Conservation (phyloP, 2,329 filamentous ascomycete species). For the Fusarium sp. region DNA sequence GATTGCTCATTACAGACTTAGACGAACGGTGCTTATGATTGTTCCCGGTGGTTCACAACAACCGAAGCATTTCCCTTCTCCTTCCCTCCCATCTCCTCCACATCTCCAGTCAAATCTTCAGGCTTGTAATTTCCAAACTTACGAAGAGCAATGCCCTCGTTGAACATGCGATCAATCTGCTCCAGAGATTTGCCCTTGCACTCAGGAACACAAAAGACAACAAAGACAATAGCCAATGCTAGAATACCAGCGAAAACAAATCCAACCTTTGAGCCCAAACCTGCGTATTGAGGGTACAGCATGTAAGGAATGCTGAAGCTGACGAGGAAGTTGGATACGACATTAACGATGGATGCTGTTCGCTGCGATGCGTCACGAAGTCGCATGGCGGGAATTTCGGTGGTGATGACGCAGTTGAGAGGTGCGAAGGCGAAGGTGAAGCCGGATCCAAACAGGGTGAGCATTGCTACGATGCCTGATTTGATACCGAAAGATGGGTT, state of each 20-base stretch:
- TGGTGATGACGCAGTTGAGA: slow-evolving; percentile 32
- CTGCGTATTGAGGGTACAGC: slow-evolving; percentile 25
- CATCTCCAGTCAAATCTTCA: slow-evolving; percentile 1
- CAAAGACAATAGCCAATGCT: slow-evolving; percentile 6
- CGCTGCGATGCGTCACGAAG: slow-evolving; percentile 19
- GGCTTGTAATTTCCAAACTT: slow-evolving; percentile 33
- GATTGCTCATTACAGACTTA: not conserved
- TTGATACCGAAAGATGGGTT: slow-evolving; percentile 27
- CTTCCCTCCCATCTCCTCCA: not conserved
- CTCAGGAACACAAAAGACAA: slow-evolving; percentile 30
- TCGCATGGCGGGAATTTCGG: slow-evolving; percentile 25
- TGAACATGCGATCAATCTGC: slow-evolving; percentile 34
- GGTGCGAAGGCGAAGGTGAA: slow-evolving; percentile 16
- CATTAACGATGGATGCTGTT: not conserved
- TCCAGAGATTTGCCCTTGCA: slow-evolving; percentile 37
- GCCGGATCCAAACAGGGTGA: slow-evolving; percentile 34
- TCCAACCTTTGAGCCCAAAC: slow-evolving; percentile 22
- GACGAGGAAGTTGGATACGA: slow-evolving; percentile 21
- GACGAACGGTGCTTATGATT: not conserved
- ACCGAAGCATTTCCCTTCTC: not conserved
- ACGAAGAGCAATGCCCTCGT: slow-evolving; percentile 12
- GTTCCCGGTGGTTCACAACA: not conserved
- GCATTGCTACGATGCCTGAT: slow-evolving; percentile 38
- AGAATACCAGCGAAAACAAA: slow-evolving; percentile 34
- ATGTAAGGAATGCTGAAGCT: slow-evolving; percentile 37